Conservation (phyloP, 805 yeast genomes). For the Zygosaccharomyces siamensis region DNA sequence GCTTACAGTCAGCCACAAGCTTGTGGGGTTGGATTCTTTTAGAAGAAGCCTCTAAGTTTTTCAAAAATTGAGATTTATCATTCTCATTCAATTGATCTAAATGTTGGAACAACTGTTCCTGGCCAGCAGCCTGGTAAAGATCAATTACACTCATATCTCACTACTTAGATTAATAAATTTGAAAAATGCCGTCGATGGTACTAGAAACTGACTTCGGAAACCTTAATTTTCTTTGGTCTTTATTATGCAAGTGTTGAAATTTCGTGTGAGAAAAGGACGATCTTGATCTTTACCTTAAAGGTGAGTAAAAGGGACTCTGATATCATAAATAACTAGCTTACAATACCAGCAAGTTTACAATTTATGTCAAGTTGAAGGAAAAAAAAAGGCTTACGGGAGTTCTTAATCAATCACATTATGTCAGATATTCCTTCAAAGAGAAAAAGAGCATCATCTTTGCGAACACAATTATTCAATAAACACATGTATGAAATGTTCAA, state of each 20-base stretch:
- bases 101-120: slow-evolving; percentile 48
- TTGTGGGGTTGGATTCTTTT: slow-evolving; percentile 16
- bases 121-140: slow-evolving; percentile 44
- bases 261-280: background rate
- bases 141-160: slow-evolving; percentile 22
- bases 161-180: background rate
- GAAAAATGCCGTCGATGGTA: background rate
- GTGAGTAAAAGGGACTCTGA: background rate
- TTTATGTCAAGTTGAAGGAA: background rate
- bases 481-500: slow-evolving; percentile 28
- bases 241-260: slow-evolving; percentile 2
- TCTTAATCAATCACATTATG: slow-evolving; percentile 3
- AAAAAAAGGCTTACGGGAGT: background rate
- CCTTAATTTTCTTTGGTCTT: background rate
- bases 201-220: background rate
- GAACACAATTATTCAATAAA: slow-evolving; percentile 35
- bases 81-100: slow-evolving; percentile 38
- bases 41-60: slow-evolving; percentile 28
- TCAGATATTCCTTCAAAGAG: slow-evolving; percentile 15
- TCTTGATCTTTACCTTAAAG: background rate
- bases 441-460: slow-evolving; percentile 30
- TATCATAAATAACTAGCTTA: background rate
- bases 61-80: slow-evolving; percentile 37
- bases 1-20: slow-evolving; percentile 37
- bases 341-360: background rate